phyloP scores from a whole-genome alignment of 2,329 filamentous ascomycete genomes.

The Arachnomyces sp. region DNA sequence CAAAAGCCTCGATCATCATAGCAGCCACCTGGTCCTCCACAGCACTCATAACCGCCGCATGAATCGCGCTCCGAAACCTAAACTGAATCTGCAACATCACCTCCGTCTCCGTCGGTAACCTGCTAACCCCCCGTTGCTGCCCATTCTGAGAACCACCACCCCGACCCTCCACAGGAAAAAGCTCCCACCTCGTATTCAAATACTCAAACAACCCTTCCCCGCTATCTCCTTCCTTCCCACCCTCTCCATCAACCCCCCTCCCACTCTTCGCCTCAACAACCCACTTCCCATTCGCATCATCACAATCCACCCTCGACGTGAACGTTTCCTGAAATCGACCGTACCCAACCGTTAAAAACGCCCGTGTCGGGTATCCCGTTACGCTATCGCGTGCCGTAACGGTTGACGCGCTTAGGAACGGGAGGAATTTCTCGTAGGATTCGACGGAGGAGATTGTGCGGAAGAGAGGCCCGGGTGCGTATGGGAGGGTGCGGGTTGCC shows the following conservation, averaged over 20 bases:
- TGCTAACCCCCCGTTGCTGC: slow-evolving; percentile 4
- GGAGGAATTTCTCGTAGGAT: slow-evolving; percentile 79
- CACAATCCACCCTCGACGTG: slow-evolving; percentile 68
- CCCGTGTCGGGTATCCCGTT: slow-evolving; percentile 56
- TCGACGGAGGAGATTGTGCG: slow-evolving; percentile 80
- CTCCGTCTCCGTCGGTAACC: slow-evolving; percentile 50
- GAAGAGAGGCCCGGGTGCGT: slow-evolving; percentile 65
- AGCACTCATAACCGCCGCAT: slow-evolving; percentile 71
- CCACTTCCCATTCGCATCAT: slow-evolving; percentile 47
- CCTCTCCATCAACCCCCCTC: slow-evolving; percentile 53
- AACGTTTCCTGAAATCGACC: slow-evolving; percentile 77
- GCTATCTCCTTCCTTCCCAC: slow-evolving; percentile 65
- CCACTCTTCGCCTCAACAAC: slow-evolving; percentile 64
- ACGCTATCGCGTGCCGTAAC: slow-evolving; percentile 65
- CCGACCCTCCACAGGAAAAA: slow-evolving; percentile 28
- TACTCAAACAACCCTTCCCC: slow-evolving; percentile 40
- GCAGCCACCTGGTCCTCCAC: slow-evolving; percentile 78
- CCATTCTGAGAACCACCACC: slow-evolving; percentile 21
- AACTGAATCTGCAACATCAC: slow-evolving; percentile 73
- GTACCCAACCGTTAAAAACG: slow-evolving; percentile 78
- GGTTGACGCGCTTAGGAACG: slow-evolving; percentile 71
- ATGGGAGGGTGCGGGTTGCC: slow-evolving; percentile 69
- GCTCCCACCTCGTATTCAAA: slow-evolving; percentile 37
- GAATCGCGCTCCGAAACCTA: slow-evolving; percentile 81
- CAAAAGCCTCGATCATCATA: slow-evolving; percentile 90